Conservation (phyloP, 179 eudicot species). For the Carnegiea gigantea region DNA sequence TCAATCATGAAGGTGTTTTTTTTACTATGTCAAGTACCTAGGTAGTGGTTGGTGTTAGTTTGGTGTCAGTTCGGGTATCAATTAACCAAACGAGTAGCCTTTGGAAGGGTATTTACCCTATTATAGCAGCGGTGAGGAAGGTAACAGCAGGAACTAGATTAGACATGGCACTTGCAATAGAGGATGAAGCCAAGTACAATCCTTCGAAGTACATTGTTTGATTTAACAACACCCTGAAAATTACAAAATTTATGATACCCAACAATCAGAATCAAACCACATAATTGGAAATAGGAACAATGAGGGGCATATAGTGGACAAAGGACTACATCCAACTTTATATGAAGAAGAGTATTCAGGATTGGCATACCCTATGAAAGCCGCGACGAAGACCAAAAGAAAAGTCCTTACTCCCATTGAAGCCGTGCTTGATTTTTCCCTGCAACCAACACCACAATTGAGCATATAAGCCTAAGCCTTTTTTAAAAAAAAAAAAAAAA, state of each 20-base stretch:
- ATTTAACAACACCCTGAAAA: slow-evolving; percentile 47
- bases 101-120: slow-evolving; percentile 39
- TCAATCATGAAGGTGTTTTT: no score
- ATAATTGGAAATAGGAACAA: background rate
- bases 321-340: background rate
- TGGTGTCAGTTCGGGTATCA: no score
- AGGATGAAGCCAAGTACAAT: slow-evolving; percentile 54
- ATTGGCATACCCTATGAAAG: slow-evolving; percentile 57
- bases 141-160: slow-evolving; percentile 66
- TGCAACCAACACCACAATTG: slow-evolving; percentile 11
- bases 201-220: slow-evolving; percentile 55
- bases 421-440: slow-evolving; percentile 32
- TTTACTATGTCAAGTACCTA: no score
- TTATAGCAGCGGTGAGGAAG: slow-evolving; percentile 40
- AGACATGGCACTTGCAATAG: slow-evolving; percentile 54
- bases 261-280: background rate
- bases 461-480: background rate
- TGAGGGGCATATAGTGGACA: background rate
- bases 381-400: slow-evolving; percentile 49
- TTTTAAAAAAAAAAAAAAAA: no score
- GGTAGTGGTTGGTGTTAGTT: no score
- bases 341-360: no score
- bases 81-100: no score
- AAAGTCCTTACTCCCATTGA: slow-evolving; percentile 47
- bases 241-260: background rate